Conservation (phyloP, 495 filamentous ascomycete genomes). For the Astrocystis sublimbata region DNA sequence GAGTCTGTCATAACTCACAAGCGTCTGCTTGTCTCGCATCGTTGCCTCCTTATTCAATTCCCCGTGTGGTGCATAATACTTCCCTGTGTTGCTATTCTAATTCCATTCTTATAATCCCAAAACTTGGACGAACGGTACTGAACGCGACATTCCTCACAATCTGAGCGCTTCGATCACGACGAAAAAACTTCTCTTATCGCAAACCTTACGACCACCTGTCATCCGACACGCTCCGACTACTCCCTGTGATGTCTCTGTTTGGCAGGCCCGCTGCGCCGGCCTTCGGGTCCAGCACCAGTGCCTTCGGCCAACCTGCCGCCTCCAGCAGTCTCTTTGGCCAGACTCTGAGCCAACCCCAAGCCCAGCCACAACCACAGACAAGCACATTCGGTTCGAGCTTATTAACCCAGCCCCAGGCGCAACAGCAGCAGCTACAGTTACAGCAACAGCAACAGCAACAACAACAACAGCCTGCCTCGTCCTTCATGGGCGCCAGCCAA, state of each 20-base stretch:
- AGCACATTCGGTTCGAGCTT: conserved; percentile 23
- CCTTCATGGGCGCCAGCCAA: conserved; percentile 38
- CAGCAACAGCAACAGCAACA: conserved; percentile 7
- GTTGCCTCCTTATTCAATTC: background rate
- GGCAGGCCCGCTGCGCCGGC: conserved; percentile 25
- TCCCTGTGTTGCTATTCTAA: no score
- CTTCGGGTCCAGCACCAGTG: conserved; percentile 20
- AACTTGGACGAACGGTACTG: background rate
- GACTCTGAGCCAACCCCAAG: conserved; percentile 21
- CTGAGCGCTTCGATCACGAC: background rate
- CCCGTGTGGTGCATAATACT: no score
- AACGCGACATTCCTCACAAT: background rate
- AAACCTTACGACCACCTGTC: background rate
- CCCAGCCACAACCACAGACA: conserved; percentile 22
- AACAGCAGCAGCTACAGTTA: conserved; percentile 11
- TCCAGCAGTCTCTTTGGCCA: conserved; percentile 23
- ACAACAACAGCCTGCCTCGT: conserved; percentile 19
- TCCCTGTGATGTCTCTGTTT: conserved; percentile 26
- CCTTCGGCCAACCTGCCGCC: conserved; percentile 18
- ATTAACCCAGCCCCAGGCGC: conserved; percentile 20
- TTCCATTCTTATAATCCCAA: background rate
- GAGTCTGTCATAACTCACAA: background rate
- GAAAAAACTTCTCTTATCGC: background rate
- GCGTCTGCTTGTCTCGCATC: background rate
- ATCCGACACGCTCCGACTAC: background rate